Percentiles rank a stretch among this genome's conserved stretches.
Evolutionary conservation across 2,329 filamentous ascomycete species (phyloP).

Genomic region (Colletotrichum tropicicola): DNA sequence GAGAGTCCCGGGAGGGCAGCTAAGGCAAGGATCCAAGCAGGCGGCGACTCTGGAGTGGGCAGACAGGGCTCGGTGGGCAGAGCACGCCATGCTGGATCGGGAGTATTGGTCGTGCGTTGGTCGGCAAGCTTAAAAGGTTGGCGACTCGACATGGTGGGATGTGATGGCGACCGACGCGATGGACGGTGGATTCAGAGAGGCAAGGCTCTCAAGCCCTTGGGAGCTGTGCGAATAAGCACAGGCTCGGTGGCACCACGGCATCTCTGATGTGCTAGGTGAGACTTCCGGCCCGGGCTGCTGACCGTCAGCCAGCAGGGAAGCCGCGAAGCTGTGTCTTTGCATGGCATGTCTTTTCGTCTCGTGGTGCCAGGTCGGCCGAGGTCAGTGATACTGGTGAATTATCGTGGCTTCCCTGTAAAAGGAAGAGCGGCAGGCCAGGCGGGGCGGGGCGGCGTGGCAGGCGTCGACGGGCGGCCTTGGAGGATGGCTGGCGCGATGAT

Average conservation of each 20-base stretch:
- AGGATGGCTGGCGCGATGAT: slow-evolving; percentile 6
- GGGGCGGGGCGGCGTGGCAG: slow-evolving; percentile 16
- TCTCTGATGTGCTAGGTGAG: not conserved
- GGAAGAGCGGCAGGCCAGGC: not conserved
- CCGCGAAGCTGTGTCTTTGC: not conserved
- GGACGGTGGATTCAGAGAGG: not conserved
- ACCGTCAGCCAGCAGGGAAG: not conserved
- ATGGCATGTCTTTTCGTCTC: not conserved
- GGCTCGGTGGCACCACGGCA: slow-evolving; percentile 1
- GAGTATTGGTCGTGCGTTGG: not conserved
- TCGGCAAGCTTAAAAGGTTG: not conserved
- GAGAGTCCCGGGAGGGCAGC: not conserved
- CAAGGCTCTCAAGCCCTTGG: slow-evolving; percentile 1
- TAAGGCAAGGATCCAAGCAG: not conserved
- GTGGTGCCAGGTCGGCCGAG: not conserved
- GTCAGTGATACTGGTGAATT: not conserved
- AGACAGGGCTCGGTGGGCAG: not conserved
- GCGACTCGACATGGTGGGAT: not conserved
- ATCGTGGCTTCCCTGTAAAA: not conserved
- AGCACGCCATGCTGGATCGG: slow-evolving; percentile 1
- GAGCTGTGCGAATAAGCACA: slow-evolving; percentile 4
- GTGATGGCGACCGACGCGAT: not conserved
- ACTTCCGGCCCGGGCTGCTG: not conserved
- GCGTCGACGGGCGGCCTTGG: not conserved
- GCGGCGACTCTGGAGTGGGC: not conserved